Evolutionary conservation across 208 protist species (phyloP).

Genomic region (Leishmania tarentolae): DNA sequence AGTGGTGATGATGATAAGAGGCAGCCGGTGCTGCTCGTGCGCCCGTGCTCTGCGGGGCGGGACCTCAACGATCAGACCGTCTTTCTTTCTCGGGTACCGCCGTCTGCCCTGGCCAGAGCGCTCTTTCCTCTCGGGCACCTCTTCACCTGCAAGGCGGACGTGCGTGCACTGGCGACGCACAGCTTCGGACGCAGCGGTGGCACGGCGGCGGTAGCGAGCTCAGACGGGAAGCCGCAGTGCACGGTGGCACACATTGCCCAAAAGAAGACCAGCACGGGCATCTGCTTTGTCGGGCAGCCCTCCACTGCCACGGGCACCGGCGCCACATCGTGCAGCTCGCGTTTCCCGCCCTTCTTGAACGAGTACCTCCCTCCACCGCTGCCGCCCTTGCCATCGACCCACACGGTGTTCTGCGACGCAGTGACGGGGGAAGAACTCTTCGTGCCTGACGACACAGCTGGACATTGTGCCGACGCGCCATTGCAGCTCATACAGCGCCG

Average conservation of each 20-base stretch:
- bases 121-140: slow-evolving; percentile 81
- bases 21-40: slow-evolving; percentile 38
- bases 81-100: slow-evolving; percentile 63
- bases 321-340: slow-evolving; percentile 13
- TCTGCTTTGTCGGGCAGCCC: slow-evolving; percentile 74
- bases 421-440: slow-evolving; percentile 20
- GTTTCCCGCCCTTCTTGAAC: slow-evolving; percentile 64
- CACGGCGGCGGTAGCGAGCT: not conserved
- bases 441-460: not conserved
- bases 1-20: not conserved
- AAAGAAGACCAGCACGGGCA: slow-evolving; percentile 82
- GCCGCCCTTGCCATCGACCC: not conserved
- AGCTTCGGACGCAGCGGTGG: slow-evolving; percentile 1
- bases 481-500: not conserved
- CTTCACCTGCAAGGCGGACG: slow-evolving; percentile 63
- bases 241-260: slow-evolving; percentile 18
- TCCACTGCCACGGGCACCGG: not conserved
- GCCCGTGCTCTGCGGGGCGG: slow-evolving; percentile 48
- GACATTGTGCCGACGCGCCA: not conserved
- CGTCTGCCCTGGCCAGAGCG: slow-evolving; percentile 26
- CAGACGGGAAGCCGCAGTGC: not conserved
- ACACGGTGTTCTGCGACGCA: slow-evolving; percentile 56
- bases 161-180: slow-evolving; percentile 49
- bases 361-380: slow-evolving; percentile 53
- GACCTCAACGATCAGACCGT: slow-evolving; percentile 84